Conservation (phyloP, 257 asterid genomes). For the Ehretia macrophylla region DNA sequence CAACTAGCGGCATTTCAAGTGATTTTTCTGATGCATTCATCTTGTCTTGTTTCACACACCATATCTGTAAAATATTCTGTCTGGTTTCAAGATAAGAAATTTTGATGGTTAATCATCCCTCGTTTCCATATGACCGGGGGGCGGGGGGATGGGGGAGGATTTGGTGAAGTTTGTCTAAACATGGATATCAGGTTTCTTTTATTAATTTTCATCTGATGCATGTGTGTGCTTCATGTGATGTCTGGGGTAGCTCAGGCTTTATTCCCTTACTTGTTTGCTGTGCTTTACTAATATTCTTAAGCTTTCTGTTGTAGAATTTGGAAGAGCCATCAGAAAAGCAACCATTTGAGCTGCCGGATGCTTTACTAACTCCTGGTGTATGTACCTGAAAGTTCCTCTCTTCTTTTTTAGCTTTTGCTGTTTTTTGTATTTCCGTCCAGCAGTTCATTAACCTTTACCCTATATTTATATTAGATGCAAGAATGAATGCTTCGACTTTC, state of each 20-base stretch:
- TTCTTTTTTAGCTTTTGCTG: background rate
- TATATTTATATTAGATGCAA: too few relatives aligned
- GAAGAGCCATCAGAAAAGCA: slow-evolving; percentile 63
- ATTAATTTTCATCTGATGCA: background rate
- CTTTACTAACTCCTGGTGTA: slow-evolving; percentile 80
- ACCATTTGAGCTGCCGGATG: slow-evolving; percentile 46
- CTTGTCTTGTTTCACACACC: background rate
- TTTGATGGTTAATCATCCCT: too few relatives aligned
- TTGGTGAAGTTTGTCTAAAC: background rate
- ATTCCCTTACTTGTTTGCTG: slow-evolving; percentile 3
- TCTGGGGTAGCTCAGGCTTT: background rate
- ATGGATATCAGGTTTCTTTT: background rate
- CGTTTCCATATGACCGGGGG: too few relatives aligned
- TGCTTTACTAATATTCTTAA: slow-evolving; percentile 1
- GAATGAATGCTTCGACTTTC: background rate
- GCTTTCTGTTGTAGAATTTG: slow-evolving; percentile 41
- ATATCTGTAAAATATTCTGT: background rate
- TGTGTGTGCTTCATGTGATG: background rate
- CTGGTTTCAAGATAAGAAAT: too few relatives aligned
- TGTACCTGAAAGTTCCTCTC: slow-evolving; percentile 20
- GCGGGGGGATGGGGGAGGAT: too few relatives aligned
- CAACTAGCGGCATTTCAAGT: slow-evolving; percentile 7
- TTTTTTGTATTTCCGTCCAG: background rate
- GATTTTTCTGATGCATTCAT: slow-evolving; percentile 5
- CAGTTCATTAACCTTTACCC: background rate